These are phyloP conservation scores for Podosphaera fusca DNA, from an alignment of 2,329 filamentous ascomycete species.

Conservation along the genomic window DNA sequence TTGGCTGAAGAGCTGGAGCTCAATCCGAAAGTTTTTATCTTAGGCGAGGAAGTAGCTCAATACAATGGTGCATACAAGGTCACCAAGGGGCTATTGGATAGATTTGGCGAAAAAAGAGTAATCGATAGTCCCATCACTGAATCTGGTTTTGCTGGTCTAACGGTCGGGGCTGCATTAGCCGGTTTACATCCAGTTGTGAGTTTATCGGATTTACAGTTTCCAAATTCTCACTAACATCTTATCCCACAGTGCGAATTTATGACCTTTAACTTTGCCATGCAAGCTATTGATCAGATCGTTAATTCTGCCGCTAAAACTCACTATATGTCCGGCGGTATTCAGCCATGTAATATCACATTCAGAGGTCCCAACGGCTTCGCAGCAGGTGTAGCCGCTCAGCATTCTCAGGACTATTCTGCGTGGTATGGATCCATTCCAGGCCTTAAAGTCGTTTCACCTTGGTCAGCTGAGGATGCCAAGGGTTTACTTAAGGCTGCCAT, in stretches of 20 bases:
- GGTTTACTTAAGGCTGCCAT: slow-evolving; percentile 94
- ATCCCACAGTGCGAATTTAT: slow-evolving; percentile 77
- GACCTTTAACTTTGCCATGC: slow-evolving; percentile 99
- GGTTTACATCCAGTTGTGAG: slow-evolving; percentile 83
- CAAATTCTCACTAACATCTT: not conserved
- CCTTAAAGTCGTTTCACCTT: slow-evolving; percentile 88
- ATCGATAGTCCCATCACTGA: slow-evolving; percentile 98
- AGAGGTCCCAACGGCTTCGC: slow-evolving; percentile 97
- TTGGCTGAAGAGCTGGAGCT: slow-evolving; percentile 89
- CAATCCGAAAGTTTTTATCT: slow-evolving; percentile 84
- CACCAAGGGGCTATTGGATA: slow-evolving; percentile 89
- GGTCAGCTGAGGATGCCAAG: slow-evolving; percentile 96
- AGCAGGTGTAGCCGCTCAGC: slow-evolving; percentile 82
- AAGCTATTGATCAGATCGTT: slow-evolving; percentile 98
- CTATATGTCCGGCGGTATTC: slow-evolving; percentile 99
- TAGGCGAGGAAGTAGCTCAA: slow-evolving; percentile 97
- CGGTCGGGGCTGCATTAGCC: slow-evolving; percentile 81
- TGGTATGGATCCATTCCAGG: slow-evolving; percentile 98
- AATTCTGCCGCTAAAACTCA: slow-evolving; percentile 98
- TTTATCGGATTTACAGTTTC: slow-evolving; percentile 9
- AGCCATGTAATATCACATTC: slow-evolving; percentile 99
- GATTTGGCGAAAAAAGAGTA: slow-evolving; percentile 90
- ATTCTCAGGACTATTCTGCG: slow-evolving; percentile 95
- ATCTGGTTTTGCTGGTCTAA: slow-evolving; percentile 81
- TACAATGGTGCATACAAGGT: slow-evolving; percentile 99